These are phyloP conservation scores for Byssothecium circinans DNA, from an alignment of 2,329 filamentous ascomycete genomes.

Conservation along the genomic window DNA sequence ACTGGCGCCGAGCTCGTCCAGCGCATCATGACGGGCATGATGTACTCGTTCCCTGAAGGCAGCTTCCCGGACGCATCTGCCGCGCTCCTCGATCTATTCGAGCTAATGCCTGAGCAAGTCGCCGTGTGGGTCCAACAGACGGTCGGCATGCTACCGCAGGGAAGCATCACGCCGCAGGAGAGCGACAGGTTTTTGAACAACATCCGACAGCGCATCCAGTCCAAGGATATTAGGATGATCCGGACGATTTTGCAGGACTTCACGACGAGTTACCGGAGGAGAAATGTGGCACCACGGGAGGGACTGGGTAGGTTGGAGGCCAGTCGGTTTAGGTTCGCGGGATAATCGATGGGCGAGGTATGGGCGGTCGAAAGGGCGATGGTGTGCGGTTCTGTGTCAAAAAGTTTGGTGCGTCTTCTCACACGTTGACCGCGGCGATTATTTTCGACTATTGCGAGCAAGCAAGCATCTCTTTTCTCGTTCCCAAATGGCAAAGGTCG, in stretches of 20 bases:
- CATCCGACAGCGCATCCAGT: constrained; percentile 75
- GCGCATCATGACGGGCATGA: constrained; percentile 93
- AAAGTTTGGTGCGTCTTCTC: too few relatives aligned
- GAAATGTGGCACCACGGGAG: constrained; percentile 94
- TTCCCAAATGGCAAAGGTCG: too few relatives aligned
- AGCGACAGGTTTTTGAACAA: constrained; percentile 77
- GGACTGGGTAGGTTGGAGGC: constrained; percentile 86
- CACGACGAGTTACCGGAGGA: constrained; percentile 87
- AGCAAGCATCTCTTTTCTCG: too few relatives aligned
- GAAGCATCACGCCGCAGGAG: constrained; percentile 72
- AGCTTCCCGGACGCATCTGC: constrained; percentile 94
- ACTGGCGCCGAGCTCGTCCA: constrained; percentile 82
- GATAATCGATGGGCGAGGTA: constrained; percentile 20
- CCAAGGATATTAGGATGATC: constrained; percentile 74
- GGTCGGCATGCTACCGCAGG: constrained; percentile 78
- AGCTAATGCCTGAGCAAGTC: constrained; percentile 79
- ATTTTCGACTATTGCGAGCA: too few relatives aligned
- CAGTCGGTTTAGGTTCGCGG: constrained; percentile 76
- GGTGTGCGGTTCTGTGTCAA: too few relatives aligned
- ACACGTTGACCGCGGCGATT: too few relatives aligned
- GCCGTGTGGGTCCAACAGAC: constrained; percentile 82
- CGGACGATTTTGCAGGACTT: constrained; percentile 90
- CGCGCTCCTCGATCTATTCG: constrained; percentile 86
- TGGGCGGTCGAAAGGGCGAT: too few relatives aligned
- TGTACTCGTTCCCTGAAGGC: constrained; percentile 96